These are phyloP conservation scores for Pseudocercospora eumusae DNA, from an alignment of 2,329 filamentous ascomycete species.

Conservation along the genomic window DNA sequence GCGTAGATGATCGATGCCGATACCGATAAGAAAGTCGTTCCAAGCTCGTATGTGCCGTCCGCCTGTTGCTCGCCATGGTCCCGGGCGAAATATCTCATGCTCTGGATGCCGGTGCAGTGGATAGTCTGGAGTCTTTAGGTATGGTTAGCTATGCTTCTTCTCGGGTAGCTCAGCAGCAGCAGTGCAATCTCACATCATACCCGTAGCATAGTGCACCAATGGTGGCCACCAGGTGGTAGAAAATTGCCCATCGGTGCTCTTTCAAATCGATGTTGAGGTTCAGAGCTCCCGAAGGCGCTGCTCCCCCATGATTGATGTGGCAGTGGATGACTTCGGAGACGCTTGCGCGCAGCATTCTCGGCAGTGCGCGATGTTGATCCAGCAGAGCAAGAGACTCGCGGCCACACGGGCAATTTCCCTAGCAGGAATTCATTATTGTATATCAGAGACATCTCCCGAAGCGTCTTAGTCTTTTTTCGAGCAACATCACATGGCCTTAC, in stretches of 20 bases:
- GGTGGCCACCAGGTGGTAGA: conserved; percentile 29
- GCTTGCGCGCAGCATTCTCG: no score
- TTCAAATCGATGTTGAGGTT: conserved; percentile 30
- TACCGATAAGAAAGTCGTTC: conserved; percentile 28
- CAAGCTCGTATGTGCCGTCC: conserved; percentile 23
- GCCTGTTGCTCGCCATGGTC: conserved; percentile 24
- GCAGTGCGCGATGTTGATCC: no score
- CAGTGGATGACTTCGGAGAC: not conserved
- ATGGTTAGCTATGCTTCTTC: conserved; percentile 8
- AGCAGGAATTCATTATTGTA: not conserved
- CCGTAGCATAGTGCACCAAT: conserved; percentile 29
- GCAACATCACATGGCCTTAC: not conserved
- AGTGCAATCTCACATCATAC: conserved; percentile 21
- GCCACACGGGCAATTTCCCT: not conserved
- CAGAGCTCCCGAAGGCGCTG: conserved; percentile 14
- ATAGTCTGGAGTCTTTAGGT: conserved; percentile 23
- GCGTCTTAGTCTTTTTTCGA: not conserved
- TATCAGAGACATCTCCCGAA: not conserved
- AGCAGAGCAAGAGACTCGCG: not conserved
- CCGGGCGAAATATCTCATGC: conserved; percentile 27
- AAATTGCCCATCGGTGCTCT: conserved; percentile 27
- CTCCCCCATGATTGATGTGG: conserved; percentile 19
- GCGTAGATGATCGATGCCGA: conserved; percentile 30
- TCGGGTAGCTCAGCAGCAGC: not conserved
- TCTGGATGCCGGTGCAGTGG: conserved; percentile 30